Base-by-base conservation (phyloP, 257 asterid genomes). In the Plantago elongata region DNA sequence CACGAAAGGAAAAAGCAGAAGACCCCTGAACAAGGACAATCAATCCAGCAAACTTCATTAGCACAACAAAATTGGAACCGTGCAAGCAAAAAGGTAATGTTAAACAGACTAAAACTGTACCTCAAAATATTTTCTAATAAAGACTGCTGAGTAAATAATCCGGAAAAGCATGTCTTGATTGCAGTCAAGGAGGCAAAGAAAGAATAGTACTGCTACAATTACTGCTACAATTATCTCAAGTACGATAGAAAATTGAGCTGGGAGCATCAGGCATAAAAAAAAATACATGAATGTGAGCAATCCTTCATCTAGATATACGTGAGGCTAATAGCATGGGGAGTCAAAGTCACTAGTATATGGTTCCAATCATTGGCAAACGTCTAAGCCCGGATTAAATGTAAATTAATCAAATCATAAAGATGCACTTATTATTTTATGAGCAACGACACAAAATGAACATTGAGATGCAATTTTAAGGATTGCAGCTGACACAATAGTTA, bases 41-140 rank as follows among this genome's bases (percentile, higher is more conserved):
- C 48, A 46, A 63, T 22, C 18, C 11, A 65, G 64, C 49, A 18
- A 57, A 62, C 40, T 57, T 14, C 12, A n/a, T 16, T 34, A 70
- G 15, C 46, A 38, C 11, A 14, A 9, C 56, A 15, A 54, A 67
- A 62, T 46, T 46, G 22, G 54, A 30, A 38, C 50, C 6, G 15
- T 10, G 45, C 2, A 37, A 67, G 51, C 30, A 69, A 62, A 5
- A 69, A 47, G n/a, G 17, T 17, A 27, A 50, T 42, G 48, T 54
- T 29, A 40, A 61, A 48, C 27, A 58, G 37, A 29, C 12, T 27
- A 55, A 42, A 54, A 11, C 50, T 56, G 16, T 83, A 93, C 99
- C 97, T 89, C 76, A 78, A 93, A 89, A 78, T 81, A 87, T 51
- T 78, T 76, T 66, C 77, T 78, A 81, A 93, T 89, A 85, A 87